phyloP scores from a whole-genome alignment of 345 rosid genomes.

The Clarkia xantiana region DNA sequence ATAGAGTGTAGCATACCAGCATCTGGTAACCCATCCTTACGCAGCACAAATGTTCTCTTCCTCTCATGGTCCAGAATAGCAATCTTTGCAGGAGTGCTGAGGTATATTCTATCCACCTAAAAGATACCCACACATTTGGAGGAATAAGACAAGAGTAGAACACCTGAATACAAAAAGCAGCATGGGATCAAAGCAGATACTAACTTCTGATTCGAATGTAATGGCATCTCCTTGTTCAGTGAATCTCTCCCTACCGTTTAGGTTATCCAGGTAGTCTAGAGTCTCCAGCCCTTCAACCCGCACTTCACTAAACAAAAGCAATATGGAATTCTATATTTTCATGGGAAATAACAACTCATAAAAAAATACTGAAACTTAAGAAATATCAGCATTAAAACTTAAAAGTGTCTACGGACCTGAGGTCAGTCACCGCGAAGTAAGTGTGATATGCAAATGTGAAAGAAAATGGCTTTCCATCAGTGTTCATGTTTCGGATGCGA shows the following conservation, averaged over 20 bases:
- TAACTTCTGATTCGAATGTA: slow-evolving; percentile 84
- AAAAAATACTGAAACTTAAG: background rate
- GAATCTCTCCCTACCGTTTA: slow-evolving; percentile 64
- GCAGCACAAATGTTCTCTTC: slow-evolving; percentile 86
- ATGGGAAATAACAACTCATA: background rate
- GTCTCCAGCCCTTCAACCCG: slow-evolving; percentile 93
- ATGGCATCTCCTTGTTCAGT: slow-evolving; percentile 96
- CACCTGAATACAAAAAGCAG: background rate
- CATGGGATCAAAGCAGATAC: slow-evolving; percentile 9
- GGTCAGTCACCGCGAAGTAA: slow-evolving; percentile 87
- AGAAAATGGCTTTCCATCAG: slow-evolving; percentile 79
- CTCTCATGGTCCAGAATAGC: slow-evolving; percentile 90
- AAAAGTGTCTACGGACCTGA: slow-evolving; percentile 33
- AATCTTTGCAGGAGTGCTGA: slow-evolving; percentile 80
- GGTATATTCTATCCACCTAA: slow-evolving; percentile 70
- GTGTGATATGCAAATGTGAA: slow-evolving; percentile 97
- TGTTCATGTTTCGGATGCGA: slow-evolving; percentile 65
- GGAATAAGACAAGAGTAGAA: background rate
- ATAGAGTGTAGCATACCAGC: slow-evolving; percentile 46
- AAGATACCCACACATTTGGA: slow-evolving; percentile 7
- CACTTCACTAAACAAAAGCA: slow-evolving; percentile 55
- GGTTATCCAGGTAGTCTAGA: slow-evolving; percentile 83
- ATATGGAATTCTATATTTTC: background rate
- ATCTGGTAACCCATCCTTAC: slow-evolving; percentile 95
- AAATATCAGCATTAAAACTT: background rate